A percentile compares a stretch with the other conserved stretches of the same genome.
Evolutionary conservation across 139 green algal species (phyloP).

Genomic region (Chlamydomonas asymmetrica): DNA sequence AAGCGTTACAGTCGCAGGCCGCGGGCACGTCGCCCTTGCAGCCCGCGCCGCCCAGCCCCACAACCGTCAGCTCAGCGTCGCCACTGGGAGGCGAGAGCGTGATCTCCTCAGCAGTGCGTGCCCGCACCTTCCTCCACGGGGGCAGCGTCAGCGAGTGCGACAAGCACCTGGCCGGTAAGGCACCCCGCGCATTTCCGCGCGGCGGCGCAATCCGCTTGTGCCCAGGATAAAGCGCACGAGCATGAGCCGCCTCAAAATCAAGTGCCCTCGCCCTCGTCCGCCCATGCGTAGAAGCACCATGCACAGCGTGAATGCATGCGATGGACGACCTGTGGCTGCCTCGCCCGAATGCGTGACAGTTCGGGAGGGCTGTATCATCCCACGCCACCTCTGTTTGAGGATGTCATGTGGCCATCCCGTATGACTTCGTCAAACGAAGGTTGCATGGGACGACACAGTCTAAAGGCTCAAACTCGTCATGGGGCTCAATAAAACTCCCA

Average conservation of each 20-base stretch:
- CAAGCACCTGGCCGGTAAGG: not conserved
- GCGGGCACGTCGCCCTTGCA: not conserved
- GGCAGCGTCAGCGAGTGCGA: not conserved
- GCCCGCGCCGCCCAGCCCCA: not conserved
- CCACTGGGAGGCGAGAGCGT: slow-evolving; percentile 18
- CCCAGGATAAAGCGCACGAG: too few relatives aligned
- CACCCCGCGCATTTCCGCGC: too few relatives aligned
- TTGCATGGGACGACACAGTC: too few relatives aligned
- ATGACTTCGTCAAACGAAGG: too few relatives aligned
- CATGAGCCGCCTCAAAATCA: too few relatives aligned
- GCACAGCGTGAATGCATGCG: slow-evolving; percentile 2
- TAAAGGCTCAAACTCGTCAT: too few relatives aligned
- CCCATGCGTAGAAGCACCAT: not conserved
- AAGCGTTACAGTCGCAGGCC: not conserved
- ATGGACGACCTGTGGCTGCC: too few relatives aligned
- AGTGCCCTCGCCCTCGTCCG: not conserved
- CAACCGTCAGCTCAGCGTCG: not conserved
- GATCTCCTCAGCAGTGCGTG: not conserved
- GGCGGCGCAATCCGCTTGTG: not conserved
- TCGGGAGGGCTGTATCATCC: too few relatives aligned
- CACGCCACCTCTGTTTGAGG: too few relatives aligned
- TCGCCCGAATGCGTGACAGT: too few relatives aligned
- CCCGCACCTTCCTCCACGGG: not conserved
- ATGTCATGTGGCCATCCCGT: too few relatives aligned
- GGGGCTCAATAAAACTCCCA: too few relatives aligned